Evolutionary conservation across 2,329 filamentous ascomycete species (phyloP), one percentile per base, ranked within the genome.

Genomic region (Scytalidium sp.): DNA sequence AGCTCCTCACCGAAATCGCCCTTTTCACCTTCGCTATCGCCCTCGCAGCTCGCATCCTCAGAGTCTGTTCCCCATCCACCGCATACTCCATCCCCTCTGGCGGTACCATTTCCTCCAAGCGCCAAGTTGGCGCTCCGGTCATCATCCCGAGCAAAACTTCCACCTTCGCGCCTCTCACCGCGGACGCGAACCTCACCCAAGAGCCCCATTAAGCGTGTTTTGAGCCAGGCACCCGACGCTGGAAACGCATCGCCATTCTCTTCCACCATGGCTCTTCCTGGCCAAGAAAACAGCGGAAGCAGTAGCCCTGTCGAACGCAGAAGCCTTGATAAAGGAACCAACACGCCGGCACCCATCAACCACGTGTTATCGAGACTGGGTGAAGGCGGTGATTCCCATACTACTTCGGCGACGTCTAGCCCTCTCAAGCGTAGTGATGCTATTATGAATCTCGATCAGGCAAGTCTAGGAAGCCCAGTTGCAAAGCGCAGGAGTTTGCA

Each of bases 371-470:
- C 79, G 41, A 78, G 78, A 55, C 66, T 80, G n/a, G 58, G 60
- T 27, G 79, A 83, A 46, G 66, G 69, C 43, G 64, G 56, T 27
- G 63, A 66, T 45, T 44, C 42, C 32, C 72, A 72, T 45, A 70
- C 75, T 43, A 70, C 75, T 44, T 74, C 80, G 17, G 74, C 80
- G 19, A 83, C 84, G 53, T 84, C 87, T 5, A 96, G 93, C 65
- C 92, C 93, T 4, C 73, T 97, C 59, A 97, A 97, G 77, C 85
- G 94, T 60, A 93, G 87, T 64, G 93, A 97, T 72, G 87, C 88
- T 41, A 86, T 87, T 46, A 93, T 96, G 88, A 90, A 90, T 62
- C 73, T 95, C 44, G 92, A 96, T 61, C 87, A 89, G 56, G 78
- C 84, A 22, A 86, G 80, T 60, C 76, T 88, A 49, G 88, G 88